A percentile compares a stretch with the other conserved stretches of the same genome.
These are phyloP conservation scores for Hirschioporus abietinus DNA, from an alignment of 768 basidiomycete genomes.

Conservation along the genomic window DNA sequence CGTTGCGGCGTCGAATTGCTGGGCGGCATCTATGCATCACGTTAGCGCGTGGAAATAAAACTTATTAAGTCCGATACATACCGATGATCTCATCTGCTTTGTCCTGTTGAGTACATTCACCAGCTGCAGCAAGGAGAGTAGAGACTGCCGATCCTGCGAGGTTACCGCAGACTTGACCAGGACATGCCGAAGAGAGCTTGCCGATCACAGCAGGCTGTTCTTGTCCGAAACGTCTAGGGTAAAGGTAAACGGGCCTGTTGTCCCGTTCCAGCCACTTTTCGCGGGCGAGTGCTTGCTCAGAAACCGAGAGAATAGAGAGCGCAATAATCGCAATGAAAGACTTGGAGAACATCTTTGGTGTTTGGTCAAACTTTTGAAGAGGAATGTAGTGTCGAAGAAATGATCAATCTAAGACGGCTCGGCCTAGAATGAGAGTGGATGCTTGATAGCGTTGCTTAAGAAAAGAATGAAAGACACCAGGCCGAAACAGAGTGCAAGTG, in stretches of 20 bases:
- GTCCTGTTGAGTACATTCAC: slow-evolving; percentile 53
- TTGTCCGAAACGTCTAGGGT: slow-evolving; percentile 51
- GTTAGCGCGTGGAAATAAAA: slow-evolving; percentile 3
- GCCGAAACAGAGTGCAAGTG: slow-evolving; percentile 24
- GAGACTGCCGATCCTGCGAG: slow-evolving; percentile 46
- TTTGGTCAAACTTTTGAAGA: too few species aligned
- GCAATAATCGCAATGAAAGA: slow-evolving; percentile 15
- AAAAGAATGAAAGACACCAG: slow-evolving; percentile 16
- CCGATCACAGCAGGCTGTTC: slow-evolving; percentile 43
- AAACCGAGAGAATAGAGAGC: slow-evolving; percentile 16
- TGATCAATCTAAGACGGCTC: slow-evolving; percentile 18
- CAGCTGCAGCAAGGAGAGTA: slow-evolving; percentile 46
- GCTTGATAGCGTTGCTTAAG: slow-evolving; percentile 1
- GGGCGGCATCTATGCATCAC: slow-evolving; percentile 37
- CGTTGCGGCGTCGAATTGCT: slow-evolving; percentile 46
- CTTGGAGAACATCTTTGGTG: slow-evolving; percentile 12
- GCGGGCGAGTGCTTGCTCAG: slow-evolving; percentile 28
- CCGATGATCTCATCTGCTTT: slow-evolving; percentile 53
- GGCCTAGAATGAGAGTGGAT: slow-evolving; percentile 12
- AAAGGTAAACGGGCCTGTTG: slow-evolving; percentile 36
- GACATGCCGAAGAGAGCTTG: slow-evolving; percentile 42
- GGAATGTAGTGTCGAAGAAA: neutral
- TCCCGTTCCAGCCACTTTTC: slow-evolving; percentile 45
- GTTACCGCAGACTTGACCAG: slow-evolving; percentile 41
- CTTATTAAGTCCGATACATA: slow-evolving; percentile 19